phyloP scores from a whole-genome alignment of 371 early-diverging fungal genomes.

The Mortierella sp. region DNA sequence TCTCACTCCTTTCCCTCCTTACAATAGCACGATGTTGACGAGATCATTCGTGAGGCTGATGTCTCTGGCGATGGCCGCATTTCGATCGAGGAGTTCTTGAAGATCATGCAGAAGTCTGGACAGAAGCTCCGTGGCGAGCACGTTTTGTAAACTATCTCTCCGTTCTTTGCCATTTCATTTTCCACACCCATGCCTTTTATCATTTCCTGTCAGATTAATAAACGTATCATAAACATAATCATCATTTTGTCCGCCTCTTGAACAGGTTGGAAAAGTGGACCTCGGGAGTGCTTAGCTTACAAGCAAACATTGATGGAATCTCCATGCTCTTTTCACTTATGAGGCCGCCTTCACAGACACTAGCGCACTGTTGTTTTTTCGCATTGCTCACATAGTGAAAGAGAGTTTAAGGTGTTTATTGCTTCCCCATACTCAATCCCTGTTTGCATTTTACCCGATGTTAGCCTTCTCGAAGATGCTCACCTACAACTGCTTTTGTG shows the following conservation, averaged over 20 bases:
- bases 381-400: no score
- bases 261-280: not conserved
- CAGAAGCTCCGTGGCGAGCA: slow-evolving; percentile 60
- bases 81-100: slow-evolving; percentile 59
- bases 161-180: not conserved
- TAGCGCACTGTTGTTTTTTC: no score
- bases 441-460: no score
- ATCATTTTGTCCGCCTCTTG: not conserved
- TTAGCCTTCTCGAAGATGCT: no score
- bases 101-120: slow-evolving; percentile 59
- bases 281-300: not conserved
- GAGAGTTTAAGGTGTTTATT: no score
- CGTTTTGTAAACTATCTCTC: slow-evolving; percentile 32
- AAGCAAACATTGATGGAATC: no score
- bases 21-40: slow-evolving; percentile 50
- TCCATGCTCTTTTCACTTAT: no score
- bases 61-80: slow-evolving; percentile 60
- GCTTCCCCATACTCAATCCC: no score
- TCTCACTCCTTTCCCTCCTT: not conserved
- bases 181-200: not conserved
- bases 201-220: not conserved
- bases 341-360: no score
- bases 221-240: not conserved
- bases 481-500: no score
- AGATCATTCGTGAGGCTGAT: slow-evolving; percentile 59